Conservation (phyloP, 139 green algal species). For the Limnomonas spitsbergensis region DNA sequence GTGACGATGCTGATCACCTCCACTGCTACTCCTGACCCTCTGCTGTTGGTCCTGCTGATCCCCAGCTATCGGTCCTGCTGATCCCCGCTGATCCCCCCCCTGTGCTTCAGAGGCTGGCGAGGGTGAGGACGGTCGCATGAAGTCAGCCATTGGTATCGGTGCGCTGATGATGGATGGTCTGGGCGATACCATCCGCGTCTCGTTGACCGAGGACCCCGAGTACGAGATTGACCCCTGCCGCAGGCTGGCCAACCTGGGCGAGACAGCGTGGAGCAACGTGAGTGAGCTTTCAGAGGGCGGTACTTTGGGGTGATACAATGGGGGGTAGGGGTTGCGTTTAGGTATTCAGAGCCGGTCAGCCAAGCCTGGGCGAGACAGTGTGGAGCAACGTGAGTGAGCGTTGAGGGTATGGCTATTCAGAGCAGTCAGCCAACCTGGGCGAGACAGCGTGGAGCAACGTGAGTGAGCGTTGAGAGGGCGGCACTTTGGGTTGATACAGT, state of each 20-base stretch:
- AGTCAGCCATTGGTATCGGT: constrained; percentile 96
- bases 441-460: constrained; percentile 37
- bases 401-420: no score
- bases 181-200: constrained; percentile 97
- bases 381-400: not conserved
- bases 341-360: no score
- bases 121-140: constrained; percentile 98
- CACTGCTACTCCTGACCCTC: no score
- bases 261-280: constrained; percentile 35
- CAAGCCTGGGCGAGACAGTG: not conserved
- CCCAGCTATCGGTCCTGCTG: not conserved
- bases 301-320: not conserved
- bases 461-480: no score
- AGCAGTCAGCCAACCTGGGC: constrained; percentile 80
- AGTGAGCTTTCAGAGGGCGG: no score
- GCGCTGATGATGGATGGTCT: constrained; percentile 96
- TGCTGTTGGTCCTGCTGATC: no score
- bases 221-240: constrained; percentile 94
- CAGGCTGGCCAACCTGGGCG: constrained; percentile 74
- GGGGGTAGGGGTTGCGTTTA: not conserved
- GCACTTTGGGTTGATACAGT: not conserved
- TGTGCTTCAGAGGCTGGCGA: constrained; percentile 88
- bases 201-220: constrained; percentile 88
- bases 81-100: no score
- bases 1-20: no score